Conservation (phyloP, 73 alveolate genomes). For the Tetrahymena borealis region DNA sequence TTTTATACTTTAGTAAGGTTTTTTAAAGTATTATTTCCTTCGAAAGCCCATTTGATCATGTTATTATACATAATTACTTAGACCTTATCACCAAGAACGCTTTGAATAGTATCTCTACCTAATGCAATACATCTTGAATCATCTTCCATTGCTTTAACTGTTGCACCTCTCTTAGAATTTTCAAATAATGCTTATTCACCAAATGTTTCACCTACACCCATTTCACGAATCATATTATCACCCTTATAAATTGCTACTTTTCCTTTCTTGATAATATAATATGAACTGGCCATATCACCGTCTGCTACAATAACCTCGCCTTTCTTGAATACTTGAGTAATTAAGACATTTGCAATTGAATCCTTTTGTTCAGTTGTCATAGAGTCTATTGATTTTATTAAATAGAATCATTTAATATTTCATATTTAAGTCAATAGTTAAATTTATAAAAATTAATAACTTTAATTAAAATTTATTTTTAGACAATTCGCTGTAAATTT, state of each 20-base stretch:
- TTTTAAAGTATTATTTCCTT: constrained; percentile 10
- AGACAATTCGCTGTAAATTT: too few relatives aligned
- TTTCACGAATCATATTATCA: constrained; percentile 43
- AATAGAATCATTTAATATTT: too few relatives aligned
- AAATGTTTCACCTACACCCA: constrained; percentile 47
- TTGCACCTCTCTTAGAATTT: constrained; percentile 46
- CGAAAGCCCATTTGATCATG: constrained; percentile 42
- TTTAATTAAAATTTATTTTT: too few relatives aligned
- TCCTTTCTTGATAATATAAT: constrained; percentile 42
- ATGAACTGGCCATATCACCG: constrained; percentile 47
- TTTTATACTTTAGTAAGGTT: constrained; percentile 34
- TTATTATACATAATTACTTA: constrained; percentile 43
- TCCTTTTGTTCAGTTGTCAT: constrained; percentile 45
- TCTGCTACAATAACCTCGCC: constrained; percentile 43
- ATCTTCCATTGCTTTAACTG: constrained; percentile 37
- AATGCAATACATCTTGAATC: constrained; percentile 40
- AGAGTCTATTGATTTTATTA: constrained; percentile 21
- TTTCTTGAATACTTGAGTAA: constrained; percentile 24
- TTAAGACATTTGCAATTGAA: constrained; percentile 12
- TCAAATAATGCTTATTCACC: constrained; percentile 52
- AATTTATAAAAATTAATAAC: too few relatives aligned
- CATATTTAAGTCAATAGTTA: too few relatives aligned
- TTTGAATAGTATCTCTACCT: constrained; percentile 39
- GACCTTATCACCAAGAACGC: constrained; percentile 44
- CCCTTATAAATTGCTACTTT: constrained; percentile 24